phyloP scores from a whole-genome alignment of 2,329 filamentous ascomycete species.

The Phialophora tarda region DNA sequence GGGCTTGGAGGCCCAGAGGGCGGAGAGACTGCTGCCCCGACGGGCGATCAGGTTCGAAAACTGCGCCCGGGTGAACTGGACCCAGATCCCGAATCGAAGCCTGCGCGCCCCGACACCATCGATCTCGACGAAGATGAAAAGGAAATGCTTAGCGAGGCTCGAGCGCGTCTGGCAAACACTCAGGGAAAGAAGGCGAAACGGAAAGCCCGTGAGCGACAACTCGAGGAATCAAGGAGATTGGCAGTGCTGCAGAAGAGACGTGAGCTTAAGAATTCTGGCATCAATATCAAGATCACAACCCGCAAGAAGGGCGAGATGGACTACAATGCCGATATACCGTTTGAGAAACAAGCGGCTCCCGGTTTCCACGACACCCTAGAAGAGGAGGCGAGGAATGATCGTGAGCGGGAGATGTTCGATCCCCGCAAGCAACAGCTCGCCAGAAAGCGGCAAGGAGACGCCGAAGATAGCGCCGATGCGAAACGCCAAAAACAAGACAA shows the following conservation, averaged over 20 bases:
- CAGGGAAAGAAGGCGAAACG: conserved; percentile 99
- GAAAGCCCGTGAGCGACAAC: conserved; percentile 91
- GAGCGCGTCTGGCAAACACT: conserved; percentile 93
- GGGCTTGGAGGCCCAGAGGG: conserved; percentile 84
- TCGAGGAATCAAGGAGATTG: conserved; percentile 90
- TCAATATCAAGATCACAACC: conserved; percentile 94
- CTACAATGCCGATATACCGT: conserved; percentile 98
- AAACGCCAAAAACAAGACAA: conserved; percentile 92
- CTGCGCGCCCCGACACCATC: conserved; percentile 92
- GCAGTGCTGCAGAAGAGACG: conserved; percentile 92
- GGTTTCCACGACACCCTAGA: conserved; percentile 95
- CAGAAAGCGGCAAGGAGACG: conserved; percentile 91
- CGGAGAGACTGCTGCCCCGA: conserved; percentile 83
- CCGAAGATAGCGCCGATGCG: conserved; percentile 76
- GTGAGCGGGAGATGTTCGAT: conserved; percentile 82
- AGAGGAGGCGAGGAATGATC: conserved; percentile 80
- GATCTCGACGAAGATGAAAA: conserved; percentile 99
- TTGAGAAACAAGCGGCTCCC: conserved; percentile 85
- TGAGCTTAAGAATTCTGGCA: conserved; percentile 95
- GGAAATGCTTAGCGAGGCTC: conserved; percentile 97
- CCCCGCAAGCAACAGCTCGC: conserved; percentile 88
- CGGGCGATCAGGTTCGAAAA: conserved; percentile 87
- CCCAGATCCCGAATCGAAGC: conserved; percentile 96
- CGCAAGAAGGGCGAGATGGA: conserved; percentile 98
- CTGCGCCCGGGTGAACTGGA: conserved; percentile 90